These are phyloP conservation scores for Colletotrichum tropicale DNA, from an alignment of 2,329 filamentous ascomycete genomes.

Conservation along the genomic window DNA sequence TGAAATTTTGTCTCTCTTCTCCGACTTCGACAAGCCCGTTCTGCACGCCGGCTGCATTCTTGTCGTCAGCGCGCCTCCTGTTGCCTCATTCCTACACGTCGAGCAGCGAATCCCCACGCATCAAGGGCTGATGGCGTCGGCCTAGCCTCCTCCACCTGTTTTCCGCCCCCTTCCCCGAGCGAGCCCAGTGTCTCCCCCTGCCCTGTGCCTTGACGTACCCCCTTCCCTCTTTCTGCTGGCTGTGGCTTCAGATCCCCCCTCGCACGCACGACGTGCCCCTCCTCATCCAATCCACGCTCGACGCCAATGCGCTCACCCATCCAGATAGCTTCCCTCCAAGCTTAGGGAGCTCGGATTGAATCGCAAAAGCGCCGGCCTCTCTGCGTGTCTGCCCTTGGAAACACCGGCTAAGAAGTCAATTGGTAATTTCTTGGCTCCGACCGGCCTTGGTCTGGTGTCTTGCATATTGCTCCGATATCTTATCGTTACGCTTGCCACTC, in stretches of 20 bases:
- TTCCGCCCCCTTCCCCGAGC: not conserved
- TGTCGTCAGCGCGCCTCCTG: conserved; percentile 16
- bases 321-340: conserved; percentile 9
- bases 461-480: conserved; percentile 17
- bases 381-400: conserved; percentile 6
- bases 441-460: not conserved
- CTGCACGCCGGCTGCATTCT: conserved; percentile 15
- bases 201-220: conserved; percentile 17
- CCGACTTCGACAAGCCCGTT: not conserved
- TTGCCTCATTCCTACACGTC: conserved; percentile 18
- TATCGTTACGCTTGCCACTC: conserved; percentile 18
- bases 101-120: conserved; percentile 13
- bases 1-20: not conserved
- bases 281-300: not conserved
- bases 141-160: conserved; percentile 17
- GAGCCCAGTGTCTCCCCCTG: not conserved
- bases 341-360: conserved; percentile 1
- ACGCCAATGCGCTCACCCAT: conserved; percentile 8
- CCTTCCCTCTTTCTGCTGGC: not conserved
- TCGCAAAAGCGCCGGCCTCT: not conserved
- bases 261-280: conserved; percentile 2
- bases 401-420: conserved; percentile 10
- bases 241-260: not conserved
- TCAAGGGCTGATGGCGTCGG: conserved; percentile 7
- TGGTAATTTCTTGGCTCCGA: not conserved